Evolutionary conservation across 176 grass and related monocot genomes (phyloP).

Genomic region (Aegilops bicornis): DNA sequence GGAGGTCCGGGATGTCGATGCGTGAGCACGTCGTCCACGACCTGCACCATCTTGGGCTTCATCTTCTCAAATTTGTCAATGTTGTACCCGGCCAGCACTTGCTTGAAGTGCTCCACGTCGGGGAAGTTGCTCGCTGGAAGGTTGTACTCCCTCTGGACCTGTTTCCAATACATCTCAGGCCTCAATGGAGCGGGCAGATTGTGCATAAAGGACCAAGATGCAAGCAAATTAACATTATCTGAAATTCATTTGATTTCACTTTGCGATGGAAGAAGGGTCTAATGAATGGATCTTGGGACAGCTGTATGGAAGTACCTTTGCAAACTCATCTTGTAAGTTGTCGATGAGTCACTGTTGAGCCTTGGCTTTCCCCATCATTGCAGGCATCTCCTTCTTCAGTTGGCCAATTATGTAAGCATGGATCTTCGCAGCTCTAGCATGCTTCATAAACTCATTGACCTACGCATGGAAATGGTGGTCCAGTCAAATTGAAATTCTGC

Average conservation of each 20-base stretch:
- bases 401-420: conserved; percentile 92
- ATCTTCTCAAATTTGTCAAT: conserved; percentile 98
- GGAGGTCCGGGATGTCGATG: conserved; percentile 81
- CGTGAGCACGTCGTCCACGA: conserved; percentile 84
- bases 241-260: background rate
- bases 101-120: conserved; percentile 78
- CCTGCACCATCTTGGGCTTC: conserved; percentile 89
- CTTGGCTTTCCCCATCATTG: conserved; percentile 94
- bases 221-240: background rate
- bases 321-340: conserved; percentile 67
- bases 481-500: background rate
- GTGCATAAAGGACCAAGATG: background rate
- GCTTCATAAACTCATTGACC: conserved; percentile 97
- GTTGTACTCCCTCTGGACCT: conserved; percentile 87
- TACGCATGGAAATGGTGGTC: background rate
- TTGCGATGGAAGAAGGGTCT: too few relatives aligned
- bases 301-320: conserved; percentile 54
- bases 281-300: too few relatives aligned
- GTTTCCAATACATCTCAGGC: conserved; percentile 2
- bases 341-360: conserved; percentile 82
- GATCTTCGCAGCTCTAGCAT: conserved; percentile 79
- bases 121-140: conserved; percentile 87
- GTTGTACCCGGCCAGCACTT: conserved; percentile 72
- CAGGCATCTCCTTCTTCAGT: conserved; percentile 84
- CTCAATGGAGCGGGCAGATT: background rate